Evolutionary conservation across 1,139 yeast genomes (phyloP).

Genomic region (Taphrina communis): DNA sequence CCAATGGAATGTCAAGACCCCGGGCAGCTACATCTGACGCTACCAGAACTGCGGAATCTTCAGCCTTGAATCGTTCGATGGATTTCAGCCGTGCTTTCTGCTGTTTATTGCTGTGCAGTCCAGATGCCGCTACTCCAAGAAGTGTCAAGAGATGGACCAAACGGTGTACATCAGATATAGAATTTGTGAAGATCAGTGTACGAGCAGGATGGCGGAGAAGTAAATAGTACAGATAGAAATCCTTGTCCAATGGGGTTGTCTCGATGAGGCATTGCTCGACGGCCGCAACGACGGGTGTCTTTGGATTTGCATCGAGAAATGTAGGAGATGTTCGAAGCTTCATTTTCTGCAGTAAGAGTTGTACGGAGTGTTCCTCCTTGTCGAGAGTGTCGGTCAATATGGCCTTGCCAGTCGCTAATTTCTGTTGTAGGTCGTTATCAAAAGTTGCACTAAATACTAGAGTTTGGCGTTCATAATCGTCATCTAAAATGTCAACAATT

Average conservation of each 20-base stretch:
- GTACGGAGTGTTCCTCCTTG: constrained; percentile 52
- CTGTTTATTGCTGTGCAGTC: constrained; percentile 91
- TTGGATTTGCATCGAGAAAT: constrained; percentile 85
- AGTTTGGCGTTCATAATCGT: constrained; percentile 75
- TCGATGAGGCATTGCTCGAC: constrained; percentile 88
- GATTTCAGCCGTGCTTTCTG: constrained; percentile 91
- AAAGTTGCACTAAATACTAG: constrained; percentile 94
- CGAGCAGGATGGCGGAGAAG: constrained; percentile 84
- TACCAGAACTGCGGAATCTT: constrained; percentile 66
- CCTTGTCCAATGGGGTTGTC: constrained; percentile 90
- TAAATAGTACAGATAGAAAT: constrained; percentile 86
- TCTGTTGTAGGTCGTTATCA: constrained; percentile 78
- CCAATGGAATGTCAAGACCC: constrained; percentile 90
- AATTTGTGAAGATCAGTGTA: constrained; percentile 88
- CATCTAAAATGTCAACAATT: constrained; percentile 63
- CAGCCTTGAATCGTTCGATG: constrained; percentile 65
- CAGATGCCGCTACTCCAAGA: constrained; percentile 73
- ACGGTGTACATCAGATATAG: constrained; percentile 90
- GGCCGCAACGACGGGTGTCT: constrained; percentile 74
- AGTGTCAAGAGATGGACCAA: constrained; percentile 75
- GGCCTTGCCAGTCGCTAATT: constrained; percentile 56
- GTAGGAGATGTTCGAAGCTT: constrained; percentile 56
- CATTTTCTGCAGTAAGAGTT: constrained; percentile 52
- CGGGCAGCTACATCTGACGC: constrained; percentile 99
- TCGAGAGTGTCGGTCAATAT: constrained; percentile 1